Base-by-base conservation (phyloP, 805 yeast genomes). In the Starmerella vitae region DNA sequence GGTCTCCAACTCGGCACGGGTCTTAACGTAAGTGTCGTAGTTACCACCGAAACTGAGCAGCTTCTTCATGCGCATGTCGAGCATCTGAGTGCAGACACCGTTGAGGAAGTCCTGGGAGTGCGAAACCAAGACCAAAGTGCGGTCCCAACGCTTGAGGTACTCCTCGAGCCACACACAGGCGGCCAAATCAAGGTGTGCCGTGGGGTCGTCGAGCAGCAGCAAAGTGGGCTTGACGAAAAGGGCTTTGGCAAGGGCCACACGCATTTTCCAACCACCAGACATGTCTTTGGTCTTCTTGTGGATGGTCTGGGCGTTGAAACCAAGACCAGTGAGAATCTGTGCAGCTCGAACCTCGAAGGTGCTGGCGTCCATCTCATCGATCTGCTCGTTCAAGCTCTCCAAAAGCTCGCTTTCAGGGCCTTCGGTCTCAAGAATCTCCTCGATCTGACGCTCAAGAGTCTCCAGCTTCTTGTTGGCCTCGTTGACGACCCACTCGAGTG, bases 201-300 rank as follows among this genome's bases (percentile, higher is more conserved):
- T 91, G 56, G 98, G 98, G 65, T 91, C 98, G 69, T 91, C 98
- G 62, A 91, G 75, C 54, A 91, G 68, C 58, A 91, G 70, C 53
- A 91, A 67, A 37, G 97, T 86, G 59, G 98, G 98, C 70, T 91
- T 88, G 51, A 91, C 97, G 70, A 91, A 91, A 54, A 91, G 71
- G 22, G 98, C 98, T 66, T 91, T 91, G 45, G 95, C 94, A 47
- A 91, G 71, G 33, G 98, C 97, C 46, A 91, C 98, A 68, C 98
- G 84, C 98, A 91, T 91, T 71, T 85, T 85, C 98, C 98, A 91
- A 62, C 98, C 98, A 74, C 98, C 98, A 59, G 96, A 84, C 98
- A 91, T 91, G 60, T 91, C 97, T 65, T 84, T 86, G 56, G 98
- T 91, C 66, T 78, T 79, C 73, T 91, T 91, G 60, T 72, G 70